Conservation (phyloP, 1,284 basidiomycete species). For the Heterobasidion occidentale region DNA sequence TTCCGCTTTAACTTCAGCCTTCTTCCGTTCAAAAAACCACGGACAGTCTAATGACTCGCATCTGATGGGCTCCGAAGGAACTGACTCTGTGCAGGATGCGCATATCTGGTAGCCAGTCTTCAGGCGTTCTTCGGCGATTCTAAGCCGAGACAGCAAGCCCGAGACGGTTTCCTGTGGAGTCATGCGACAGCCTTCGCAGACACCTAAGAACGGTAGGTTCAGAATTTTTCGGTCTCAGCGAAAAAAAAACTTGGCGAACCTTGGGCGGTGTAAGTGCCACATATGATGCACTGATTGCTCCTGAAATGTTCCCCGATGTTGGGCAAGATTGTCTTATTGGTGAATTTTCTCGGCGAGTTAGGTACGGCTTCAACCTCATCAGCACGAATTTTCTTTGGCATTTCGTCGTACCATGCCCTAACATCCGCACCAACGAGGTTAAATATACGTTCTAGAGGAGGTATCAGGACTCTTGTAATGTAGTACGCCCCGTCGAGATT, state of each 20-base stretch:
- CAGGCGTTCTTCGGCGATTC: conserved; percentile 49
- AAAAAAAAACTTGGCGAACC: conserved; percentile 28
- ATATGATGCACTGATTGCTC: conserved; percentile 66
- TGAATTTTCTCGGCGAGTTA: conserved; percentile 41
- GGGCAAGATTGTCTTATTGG: conserved; percentile 23
- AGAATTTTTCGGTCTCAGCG: not conserved
- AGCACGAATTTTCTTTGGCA: conserved; percentile 57
- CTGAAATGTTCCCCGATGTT: conserved; percentile 75
- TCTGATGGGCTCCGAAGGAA: conserved; percentile 50
- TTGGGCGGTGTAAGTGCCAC: conserved; percentile 46
- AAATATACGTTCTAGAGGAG: conserved; percentile 86
- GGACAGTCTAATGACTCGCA: conserved; percentile 85
- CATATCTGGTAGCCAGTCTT: conserved; percentile 63
- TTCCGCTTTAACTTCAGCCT: conserved; percentile 52
- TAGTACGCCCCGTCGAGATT: conserved; percentile 87
- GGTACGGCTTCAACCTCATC: conserved; percentile 24
- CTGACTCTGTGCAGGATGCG: conserved; percentile 53
- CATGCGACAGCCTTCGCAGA: conserved; percentile 60
- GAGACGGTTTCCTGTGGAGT: conserved; percentile 53
- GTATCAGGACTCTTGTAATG: conserved; percentile 82
- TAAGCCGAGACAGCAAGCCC: conserved; percentile 48
- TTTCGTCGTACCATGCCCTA: conserved; percentile 81
- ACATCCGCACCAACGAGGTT: conserved; percentile 90
- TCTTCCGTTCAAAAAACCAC: conserved; percentile 70
- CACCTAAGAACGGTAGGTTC: conserved; percentile 29